A percentile compares a stretch with the other conserved stretches of the same genome.
phyloP scores from a whole-genome alignment of 1,139 yeast genomes.

The Geotrichum klebahnii region DNA sequence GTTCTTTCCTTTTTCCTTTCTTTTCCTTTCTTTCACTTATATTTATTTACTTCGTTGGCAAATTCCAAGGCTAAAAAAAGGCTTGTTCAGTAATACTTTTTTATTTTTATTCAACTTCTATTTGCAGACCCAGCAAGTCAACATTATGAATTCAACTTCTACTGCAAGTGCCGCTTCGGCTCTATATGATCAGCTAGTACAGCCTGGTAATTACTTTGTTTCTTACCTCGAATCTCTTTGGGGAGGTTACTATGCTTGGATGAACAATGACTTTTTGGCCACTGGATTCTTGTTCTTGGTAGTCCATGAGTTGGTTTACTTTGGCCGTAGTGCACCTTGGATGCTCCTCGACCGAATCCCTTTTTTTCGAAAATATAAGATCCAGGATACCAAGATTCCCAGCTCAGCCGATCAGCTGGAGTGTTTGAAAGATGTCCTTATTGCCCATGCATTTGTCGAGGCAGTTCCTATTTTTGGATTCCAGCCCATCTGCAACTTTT shows the following conservation, averaged over 20 bases:
- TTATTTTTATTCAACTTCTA: background rate
- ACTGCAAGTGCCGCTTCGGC: conserved; percentile 6
- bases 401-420: conserved; percentile 81
- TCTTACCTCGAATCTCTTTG: conserved; percentile 57
- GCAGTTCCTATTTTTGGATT: conserved; percentile 94
- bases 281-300: conserved; percentile 73
- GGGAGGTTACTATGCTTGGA: conserved; percentile 73
- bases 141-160: conserved; percentile 12
- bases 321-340: conserved; percentile 86
- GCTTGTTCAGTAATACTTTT: background rate
- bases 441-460: conserved; percentile 84
- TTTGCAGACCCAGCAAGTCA: no score
- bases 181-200: conserved; percentile 3
- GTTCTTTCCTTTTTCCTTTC: background rate
- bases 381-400: conserved; percentile 77
- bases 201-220: conserved; percentile 26
- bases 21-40: background rate
- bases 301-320: conserved; percentile 75
- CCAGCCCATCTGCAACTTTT: conserved; percentile 77
- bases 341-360: conserved; percentile 70
- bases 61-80: background rate
- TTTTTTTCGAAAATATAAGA: conserved; percentile 69
- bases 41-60: background rate
- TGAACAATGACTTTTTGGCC: conserved; percentile 73
- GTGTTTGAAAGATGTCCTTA: conserved; percentile 76